phyloP scores from a whole-genome alignment of 805 yeast species.

The Soucietia sequanensis region DNA sequence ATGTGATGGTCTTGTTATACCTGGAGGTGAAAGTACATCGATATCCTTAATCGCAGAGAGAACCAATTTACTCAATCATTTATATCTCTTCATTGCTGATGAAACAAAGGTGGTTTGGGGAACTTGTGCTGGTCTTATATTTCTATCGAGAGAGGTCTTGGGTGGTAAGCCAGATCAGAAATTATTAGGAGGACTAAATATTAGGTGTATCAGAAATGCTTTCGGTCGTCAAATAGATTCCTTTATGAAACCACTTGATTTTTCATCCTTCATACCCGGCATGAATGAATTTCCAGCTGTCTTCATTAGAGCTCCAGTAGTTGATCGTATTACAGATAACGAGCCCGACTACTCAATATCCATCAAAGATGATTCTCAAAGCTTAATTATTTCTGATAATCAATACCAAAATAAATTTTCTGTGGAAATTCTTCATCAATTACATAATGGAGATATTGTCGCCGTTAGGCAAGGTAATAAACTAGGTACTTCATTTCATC shows the following conservation, averaged over 20 bases:
- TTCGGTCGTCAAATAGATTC: constrained; percentile 78
- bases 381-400: constrained; percentile 18
- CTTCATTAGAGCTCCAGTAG: constrained; percentile 78
- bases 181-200: constrained; percentile 62
- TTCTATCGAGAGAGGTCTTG: constrained; percentile 53
- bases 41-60: constrained; percentile 72
- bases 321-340: constrained; percentile 19
- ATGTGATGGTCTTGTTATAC: constrained; percentile 64
- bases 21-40: constrained; percentile 71
- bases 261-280: constrained; percentile 41
- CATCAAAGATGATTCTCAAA: constrained; percentile 6
- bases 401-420: constrained; percentile 21
- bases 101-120: constrained; percentile 69
- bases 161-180: constrained; percentile 55
- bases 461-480: constrained; percentile 70
- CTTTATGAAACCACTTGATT: constrained; percentile 49
- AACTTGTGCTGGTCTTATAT: constrained; percentile 80
- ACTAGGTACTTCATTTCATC: constrained; percentile 78
- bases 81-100: constrained; percentile 49
- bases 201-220: constrained; percentile 67
- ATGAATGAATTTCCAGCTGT: constrained; percentile 43
- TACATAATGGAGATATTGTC: constrained; percentile 49
- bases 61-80: constrained; percentile 54
- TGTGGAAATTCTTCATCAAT: constrained; percentile 42
- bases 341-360: not conserved